Evolutionary conservation across 306 rosid species (phyloP).

Genomic region (Hippophae tibetana): DNA sequence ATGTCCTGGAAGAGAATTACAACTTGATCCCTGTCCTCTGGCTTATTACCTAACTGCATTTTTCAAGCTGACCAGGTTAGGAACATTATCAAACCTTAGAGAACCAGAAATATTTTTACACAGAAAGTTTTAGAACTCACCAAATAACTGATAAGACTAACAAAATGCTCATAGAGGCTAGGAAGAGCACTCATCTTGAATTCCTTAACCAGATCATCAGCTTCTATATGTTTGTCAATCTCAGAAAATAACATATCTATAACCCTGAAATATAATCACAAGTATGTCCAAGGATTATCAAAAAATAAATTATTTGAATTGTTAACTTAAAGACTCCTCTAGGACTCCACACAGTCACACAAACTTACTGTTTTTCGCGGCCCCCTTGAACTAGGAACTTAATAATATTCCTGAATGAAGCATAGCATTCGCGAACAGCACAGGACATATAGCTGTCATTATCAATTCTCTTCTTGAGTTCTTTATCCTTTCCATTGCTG

Average conservation of each 20-base stretch:
- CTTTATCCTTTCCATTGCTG: constrained; percentile 93
- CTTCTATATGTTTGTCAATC: constrained; percentile 51
- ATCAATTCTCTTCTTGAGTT: constrained; percentile 69
- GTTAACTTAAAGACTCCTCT: too few relatives aligned
- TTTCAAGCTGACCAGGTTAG: constrained; percentile 14
- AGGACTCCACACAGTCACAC: too few relatives aligned
- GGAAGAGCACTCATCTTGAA: constrained; percentile 88
- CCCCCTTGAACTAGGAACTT: constrained; percentile 62
- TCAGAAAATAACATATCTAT: constrained; percentile 53
- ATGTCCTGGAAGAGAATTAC: constrained; percentile 95
- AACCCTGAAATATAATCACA: constrained; percentile 39
- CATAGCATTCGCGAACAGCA: constrained; percentile 91
- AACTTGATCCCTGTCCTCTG: constrained; percentile 67
- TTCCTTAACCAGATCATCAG: constrained; percentile 30
- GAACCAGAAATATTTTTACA: background rate
- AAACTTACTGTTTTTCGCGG: constrained; percentile 67
- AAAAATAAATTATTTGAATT: too few relatives aligned
- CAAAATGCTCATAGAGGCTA: constrained; percentile 68
- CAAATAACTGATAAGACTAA: constrained; percentile 54
- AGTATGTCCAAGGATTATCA: constrained; percentile 5
- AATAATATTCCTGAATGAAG: constrained; percentile 73
- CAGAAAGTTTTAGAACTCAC: constrained; percentile 29
- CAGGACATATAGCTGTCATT: constrained; percentile 74
- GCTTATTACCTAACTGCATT: constrained; percentile 60
- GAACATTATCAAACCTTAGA: constrained; percentile 13